phyloP scores from a whole-genome alignment of 2,329 filamentous ascomycete species.

The Colletotrichum kahawae region DNA sequence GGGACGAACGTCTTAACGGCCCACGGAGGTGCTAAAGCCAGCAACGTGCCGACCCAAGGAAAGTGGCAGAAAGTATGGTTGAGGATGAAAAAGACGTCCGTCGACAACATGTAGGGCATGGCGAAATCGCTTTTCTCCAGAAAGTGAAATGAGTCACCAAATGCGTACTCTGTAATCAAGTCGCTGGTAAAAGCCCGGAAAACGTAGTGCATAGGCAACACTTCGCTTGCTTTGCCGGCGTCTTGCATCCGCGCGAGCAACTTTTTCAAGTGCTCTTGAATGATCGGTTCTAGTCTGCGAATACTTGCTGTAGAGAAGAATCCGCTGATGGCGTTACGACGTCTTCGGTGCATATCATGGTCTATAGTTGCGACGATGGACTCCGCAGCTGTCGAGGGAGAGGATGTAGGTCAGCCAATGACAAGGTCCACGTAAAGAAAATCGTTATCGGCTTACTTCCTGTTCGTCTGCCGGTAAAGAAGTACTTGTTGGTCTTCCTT shows the following conservation, averaged over 20 bases:
- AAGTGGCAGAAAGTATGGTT: not conserved
- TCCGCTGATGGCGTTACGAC: conserved; percentile 47
- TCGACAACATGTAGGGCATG: not conserved
- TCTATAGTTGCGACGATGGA: conserved; percentile 20
- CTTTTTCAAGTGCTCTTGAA: not conserved
- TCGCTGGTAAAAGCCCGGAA: not conserved
- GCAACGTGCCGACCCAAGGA: not conserved
- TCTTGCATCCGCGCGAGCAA: not conserved
- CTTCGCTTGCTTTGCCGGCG: not conserved
- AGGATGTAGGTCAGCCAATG: not conserved
- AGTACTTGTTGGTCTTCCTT: conserved; percentile 27
- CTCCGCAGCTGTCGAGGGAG: conserved; percentile 37
- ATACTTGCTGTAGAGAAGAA: conserved; percentile 29
- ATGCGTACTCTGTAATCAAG: not conserved
- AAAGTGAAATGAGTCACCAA: not conserved
- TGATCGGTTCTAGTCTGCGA: not conserved
- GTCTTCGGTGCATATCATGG: conserved; percentile 27
- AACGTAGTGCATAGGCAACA: not conserved
- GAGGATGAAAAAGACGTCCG: not conserved
- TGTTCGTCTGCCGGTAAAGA: conserved; percentile 33
- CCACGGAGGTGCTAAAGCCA: not conserved
- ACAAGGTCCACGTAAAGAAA: not conserved
- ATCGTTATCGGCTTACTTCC: not conserved
- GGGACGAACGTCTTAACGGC: not conserved
- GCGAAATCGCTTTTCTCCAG: not conserved